These are phyloP conservation scores for Camellia sinensis DNA, from an alignment of 148 eudicot species.

Conservation along the genomic window DNA sequence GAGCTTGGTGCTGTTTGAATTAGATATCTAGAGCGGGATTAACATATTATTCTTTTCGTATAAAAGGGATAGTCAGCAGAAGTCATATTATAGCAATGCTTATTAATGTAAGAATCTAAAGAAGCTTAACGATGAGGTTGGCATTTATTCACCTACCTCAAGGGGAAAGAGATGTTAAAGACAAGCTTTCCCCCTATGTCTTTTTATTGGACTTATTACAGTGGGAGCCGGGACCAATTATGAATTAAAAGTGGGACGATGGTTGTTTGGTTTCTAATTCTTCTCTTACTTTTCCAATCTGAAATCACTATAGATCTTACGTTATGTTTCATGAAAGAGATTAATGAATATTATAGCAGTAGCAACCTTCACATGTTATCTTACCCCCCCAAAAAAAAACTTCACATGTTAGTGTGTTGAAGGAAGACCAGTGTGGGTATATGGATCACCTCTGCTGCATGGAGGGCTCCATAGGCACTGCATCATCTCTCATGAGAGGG, in stretches of 20 bases:
- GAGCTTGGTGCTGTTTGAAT: not conserved
- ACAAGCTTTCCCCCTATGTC: not conserved
- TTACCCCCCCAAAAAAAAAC: too few relatives aligned
- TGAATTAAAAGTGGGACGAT: not conserved
- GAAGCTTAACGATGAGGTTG: not conserved
- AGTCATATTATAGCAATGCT: conserved; percentile 5
- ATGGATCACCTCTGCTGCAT: too few relatives aligned
- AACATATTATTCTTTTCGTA: not conserved
- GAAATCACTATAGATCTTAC: not conserved
- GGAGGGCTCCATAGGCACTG: too few relatives aligned
- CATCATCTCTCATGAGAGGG: too few relatives aligned
- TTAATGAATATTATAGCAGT: not conserved
- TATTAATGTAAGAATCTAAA: not conserved
- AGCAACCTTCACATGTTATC: not conserved
- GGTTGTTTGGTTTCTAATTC: not conserved
- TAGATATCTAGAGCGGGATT: not conserved
- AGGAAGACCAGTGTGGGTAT: not conserved
- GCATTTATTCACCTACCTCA: not conserved
- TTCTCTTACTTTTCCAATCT: not conserved
- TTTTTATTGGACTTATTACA: not conserved
- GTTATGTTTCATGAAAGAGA: not conserved
- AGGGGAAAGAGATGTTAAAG: not conserved
- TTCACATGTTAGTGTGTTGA: not conserved
- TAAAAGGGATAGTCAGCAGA: not conserved
- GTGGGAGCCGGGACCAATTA: not conserved